Base-by-base conservation (phyloP, 2,329 filamentous ascomycete genomes). In the Sarocladium oryzae region DNA sequence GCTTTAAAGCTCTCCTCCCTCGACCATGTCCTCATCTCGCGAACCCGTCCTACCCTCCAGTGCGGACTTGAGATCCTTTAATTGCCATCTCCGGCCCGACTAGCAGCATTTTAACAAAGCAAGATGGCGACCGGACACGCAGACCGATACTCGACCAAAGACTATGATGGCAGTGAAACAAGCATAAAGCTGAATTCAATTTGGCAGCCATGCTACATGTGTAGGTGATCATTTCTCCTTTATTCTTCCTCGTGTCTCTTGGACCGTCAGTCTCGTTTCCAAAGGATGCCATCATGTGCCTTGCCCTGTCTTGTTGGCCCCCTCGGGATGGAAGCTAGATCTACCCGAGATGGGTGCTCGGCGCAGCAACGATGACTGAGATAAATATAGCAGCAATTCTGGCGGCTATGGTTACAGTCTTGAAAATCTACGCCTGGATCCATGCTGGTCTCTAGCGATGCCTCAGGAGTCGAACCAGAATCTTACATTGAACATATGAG, bases 341-440 rank as follows among this genome's bases (percentile, higher is more conserved):
- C 43, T 32, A 48, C 43, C 43, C 43, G 43, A 21, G 20, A 21
- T 33, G 43, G 28, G 26, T 48, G 43, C n/a, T 20, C 16, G 26
- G 16, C 43, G 43, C 43, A 43, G 40, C 21, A 8, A 9, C 20
- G 20, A 18, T 20, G 33, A 8, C 18, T 43, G 40, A 11, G 43
- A 48, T 48, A 48, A 32, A 48, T 48, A 48, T 48, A 48, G 43
- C 40, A 45, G 40, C 24, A 32, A 5, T 4, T 30, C 24, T 21
- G 37, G 18, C 21, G n/a, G 20, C 37, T 30, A 30, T 7, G 28
- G 7, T 13, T 7, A 30, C 13, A 7, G 13, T 37, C 28, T 16
- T n/a, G n/a, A n/a, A n/a, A n/a, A n/a, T n/a, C n/a, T n/a, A n/a
- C n/a, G n/a, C n/a, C n/a, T n/a, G n/a, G n/a, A n/a, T n/a, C 28